These are phyloP conservation scores for Dichotomocladium elegans DNA, from an alignment of 371 early-diverging fungal genomes.

Conservation along the genomic window DNA sequence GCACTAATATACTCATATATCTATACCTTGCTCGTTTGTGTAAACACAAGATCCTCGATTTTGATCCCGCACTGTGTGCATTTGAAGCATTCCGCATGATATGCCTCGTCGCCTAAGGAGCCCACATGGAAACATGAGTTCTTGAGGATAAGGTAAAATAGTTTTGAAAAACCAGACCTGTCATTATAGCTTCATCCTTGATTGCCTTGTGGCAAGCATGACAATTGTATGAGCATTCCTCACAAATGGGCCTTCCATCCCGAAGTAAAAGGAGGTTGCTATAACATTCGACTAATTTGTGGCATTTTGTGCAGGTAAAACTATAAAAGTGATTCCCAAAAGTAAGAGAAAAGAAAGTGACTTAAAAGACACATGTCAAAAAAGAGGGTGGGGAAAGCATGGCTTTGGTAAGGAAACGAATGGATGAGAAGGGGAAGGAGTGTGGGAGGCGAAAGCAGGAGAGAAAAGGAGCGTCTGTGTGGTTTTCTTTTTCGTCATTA, in stretches of 20 bases:
- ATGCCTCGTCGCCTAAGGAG: constrained; percentile 70
- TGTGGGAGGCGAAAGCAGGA: background rate
- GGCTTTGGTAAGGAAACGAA: background rate
- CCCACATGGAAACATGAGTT: background rate
- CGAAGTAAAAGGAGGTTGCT: constrained; percentile 76
- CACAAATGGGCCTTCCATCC: constrained; percentile 83
- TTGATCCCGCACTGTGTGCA: constrained; percentile 70
- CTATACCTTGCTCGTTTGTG: constrained; percentile 76
- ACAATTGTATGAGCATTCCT: constrained; percentile 85
- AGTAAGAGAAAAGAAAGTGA: constrained; percentile 3
- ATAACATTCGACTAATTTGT: constrained; percentile 71
- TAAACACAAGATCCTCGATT: constrained; percentile 76
- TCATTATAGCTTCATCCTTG: constrained; percentile 86
- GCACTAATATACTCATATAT: background rate
- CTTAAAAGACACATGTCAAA: no score
- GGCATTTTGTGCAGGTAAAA: constrained; percentile 79
- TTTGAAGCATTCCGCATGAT: constrained; percentile 83
- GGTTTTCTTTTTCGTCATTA: constrained; percentile 11
- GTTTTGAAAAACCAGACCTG: constrained; percentile 44
- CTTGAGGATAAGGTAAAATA: background rate
- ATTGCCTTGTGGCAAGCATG: constrained; percentile 77
- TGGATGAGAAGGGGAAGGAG: background rate
- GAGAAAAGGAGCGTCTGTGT: background rate
- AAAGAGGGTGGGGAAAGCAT: background rate
- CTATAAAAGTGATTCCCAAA: constrained; percentile 24